phyloP scores from a whole-genome alignment of 2,329 filamentous ascomycete species.

The Mycosphaerelloides madeirae region DNA sequence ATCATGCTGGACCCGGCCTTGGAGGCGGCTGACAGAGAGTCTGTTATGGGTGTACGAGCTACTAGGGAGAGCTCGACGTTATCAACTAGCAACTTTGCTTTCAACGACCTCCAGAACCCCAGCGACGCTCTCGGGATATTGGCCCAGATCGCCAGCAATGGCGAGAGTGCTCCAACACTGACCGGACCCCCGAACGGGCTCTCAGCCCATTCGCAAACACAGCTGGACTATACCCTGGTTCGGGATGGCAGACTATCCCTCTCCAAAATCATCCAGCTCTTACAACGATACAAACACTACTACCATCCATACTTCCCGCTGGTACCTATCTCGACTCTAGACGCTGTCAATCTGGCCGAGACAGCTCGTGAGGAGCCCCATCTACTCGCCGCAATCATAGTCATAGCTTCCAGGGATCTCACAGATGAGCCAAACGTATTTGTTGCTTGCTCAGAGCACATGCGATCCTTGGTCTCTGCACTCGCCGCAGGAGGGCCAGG shows the following conservation, averaged over 20 bases:
- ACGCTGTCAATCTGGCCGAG: conserved; percentile 49
- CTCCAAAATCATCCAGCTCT: conserved; percentile 49
- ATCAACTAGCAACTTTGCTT: conserved; percentile 31
- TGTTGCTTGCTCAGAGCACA: conserved; percentile 62
- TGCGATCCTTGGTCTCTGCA: conserved; percentile 63
- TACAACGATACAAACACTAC: conserved; percentile 57
- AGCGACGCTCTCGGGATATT: conserved; percentile 48
- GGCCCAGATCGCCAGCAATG: conserved; percentile 41
- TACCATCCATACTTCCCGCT: conserved; percentile 69
- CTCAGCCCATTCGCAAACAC: conserved; percentile 12
- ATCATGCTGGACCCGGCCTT: conserved; percentile 30
- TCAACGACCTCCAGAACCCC: conserved; percentile 45
- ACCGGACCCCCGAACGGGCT: conserved; percentile 3
- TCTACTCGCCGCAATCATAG: conserved; percentile 64
- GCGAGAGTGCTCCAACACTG: conserved; percentile 18
- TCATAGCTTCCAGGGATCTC: conserved; percentile 68
- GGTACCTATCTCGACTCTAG: conserved; percentile 57
- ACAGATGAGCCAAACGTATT: conserved; percentile 59
- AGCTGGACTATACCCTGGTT: conserved; percentile 41
- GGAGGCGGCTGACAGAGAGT: conserved; percentile 18
- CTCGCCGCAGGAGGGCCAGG: conserved; percentile 63
- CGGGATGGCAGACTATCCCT: conserved; percentile 39
- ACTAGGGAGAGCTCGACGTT: conserved; percentile 29
- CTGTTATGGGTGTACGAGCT: conserved; percentile 9
- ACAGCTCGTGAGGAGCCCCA: conserved; percentile 61